phyloP scores from a whole-genome alignment of 305 asterid species.

The Striga hermonthica region DNA sequence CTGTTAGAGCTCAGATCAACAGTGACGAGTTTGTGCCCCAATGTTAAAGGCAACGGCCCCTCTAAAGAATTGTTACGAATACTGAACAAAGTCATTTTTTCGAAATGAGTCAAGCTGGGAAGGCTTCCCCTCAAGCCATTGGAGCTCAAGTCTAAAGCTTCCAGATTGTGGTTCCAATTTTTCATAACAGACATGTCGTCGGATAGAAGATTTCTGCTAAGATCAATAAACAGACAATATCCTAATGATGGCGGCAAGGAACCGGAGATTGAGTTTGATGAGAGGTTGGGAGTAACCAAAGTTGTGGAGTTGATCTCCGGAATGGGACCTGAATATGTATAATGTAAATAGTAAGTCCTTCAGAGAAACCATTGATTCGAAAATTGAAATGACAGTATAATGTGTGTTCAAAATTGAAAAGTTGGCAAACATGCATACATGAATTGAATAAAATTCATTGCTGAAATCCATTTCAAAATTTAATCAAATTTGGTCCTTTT shows the following conservation, averaged over 20 bases:
- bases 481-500: too few relatives aligned
- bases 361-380: constrained; percentile 28
- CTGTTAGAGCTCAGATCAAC: constrained; percentile 78
- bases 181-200: constrained; percentile 50
- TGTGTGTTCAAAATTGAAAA: constrained; percentile 12
- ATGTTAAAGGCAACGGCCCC: constrained; percentile 52
- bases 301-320: constrained; percentile 64
- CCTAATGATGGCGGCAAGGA: constrained; percentile 64
- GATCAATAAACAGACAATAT: constrained; percentile 63
- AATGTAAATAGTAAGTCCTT: constrained; percentile 29
- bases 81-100: constrained; percentile 49
- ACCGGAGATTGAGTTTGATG: constrained; percentile 73
- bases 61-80: constrained; percentile 65
- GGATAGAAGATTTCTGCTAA: constrained; percentile 64
- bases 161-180: constrained; percentile 61
- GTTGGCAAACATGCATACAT: too few relatives aligned
- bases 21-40: constrained; percentile 48
- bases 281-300: constrained; percentile 63
- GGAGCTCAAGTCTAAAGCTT: constrained; percentile 76
- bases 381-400: constrained; percentile 1
- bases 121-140: constrained; percentile 68
- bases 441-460: too few relatives aligned
- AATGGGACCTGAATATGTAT: constrained; percentile 59
- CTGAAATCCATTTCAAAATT: too few relatives aligned
- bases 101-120: constrained; percentile 62